Evolutionary conservation across 768 basidiomycete genomes (phyloP).

Genomic region (Podaxis mareebaensis): DNA sequence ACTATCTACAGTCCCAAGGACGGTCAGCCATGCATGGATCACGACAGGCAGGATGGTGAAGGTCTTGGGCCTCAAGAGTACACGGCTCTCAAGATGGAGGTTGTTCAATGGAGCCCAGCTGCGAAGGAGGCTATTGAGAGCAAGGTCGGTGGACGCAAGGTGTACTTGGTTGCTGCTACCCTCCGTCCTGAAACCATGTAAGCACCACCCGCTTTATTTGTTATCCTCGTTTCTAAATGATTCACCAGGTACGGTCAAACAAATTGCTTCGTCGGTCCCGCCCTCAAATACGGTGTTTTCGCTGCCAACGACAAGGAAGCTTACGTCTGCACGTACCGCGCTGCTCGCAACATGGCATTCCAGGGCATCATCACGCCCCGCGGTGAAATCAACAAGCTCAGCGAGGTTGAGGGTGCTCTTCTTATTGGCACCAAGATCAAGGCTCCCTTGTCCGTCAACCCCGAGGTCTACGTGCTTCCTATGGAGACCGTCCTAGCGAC

Average conservation of each 20-base stretch:
- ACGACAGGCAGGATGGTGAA: slow-evolving; percentile 95
- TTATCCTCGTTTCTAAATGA: slow-evolving; percentile 13
- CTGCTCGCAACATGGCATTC: slow-evolving; percentile 97
- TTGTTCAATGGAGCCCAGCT: slow-evolving; percentile 76
- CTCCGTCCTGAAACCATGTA: slow-evolving; percentile 96
- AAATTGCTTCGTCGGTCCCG: slow-evolving; percentile 92
- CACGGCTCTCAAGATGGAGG: slow-evolving; percentile 92
- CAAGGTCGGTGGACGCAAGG: slow-evolving; percentile 76
- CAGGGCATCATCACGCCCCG: slow-evolving; percentile 78
- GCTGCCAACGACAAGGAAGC: slow-evolving; percentile 85
- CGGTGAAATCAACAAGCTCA: slow-evolving; percentile 71
- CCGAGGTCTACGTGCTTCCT: slow-evolving; percentile 94
- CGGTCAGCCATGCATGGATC: slow-evolving; percentile 99
- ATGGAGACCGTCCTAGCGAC: slow-evolving; percentile 98
- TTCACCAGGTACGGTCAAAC: slow-evolving; percentile 89
- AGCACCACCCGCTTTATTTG: slow-evolving; percentile 24
- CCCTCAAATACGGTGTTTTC: slow-evolving; percentile 91
- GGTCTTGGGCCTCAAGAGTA: slow-evolving; percentile 95
- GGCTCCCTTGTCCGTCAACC: slow-evolving; percentile 79
- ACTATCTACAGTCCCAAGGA: slow-evolving; percentile 99
- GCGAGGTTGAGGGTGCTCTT: slow-evolving; percentile 75
- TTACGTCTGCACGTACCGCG: slow-evolving; percentile 84
- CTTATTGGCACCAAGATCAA: slow-evolving; percentile 88
- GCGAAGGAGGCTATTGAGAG: slow-evolving; percentile 65
- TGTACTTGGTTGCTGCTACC: slow-evolving; percentile 94